Evolutionary conservation across 345 rosid genomes (phyloP).

Genomic region (Alliaria petiolata): DNA sequence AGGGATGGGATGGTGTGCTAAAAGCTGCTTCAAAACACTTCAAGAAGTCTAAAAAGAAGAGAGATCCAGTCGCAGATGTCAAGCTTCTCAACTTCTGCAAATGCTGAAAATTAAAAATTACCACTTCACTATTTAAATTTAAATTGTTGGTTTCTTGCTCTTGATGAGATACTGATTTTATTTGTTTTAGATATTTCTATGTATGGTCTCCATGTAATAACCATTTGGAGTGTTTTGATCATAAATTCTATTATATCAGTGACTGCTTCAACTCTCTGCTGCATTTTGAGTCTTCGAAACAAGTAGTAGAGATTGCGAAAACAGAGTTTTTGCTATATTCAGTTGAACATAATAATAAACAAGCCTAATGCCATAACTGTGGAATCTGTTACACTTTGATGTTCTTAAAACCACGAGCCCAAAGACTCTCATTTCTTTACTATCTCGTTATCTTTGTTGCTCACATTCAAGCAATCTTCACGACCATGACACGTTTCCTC

Average conservation of each 20-base stretch:
- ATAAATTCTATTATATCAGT: not conserved
- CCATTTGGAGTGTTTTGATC: not conserved
- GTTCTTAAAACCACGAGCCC: no score
- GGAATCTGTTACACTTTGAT: not conserved
- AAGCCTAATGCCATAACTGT: not conserved
- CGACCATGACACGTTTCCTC: slow-evolving; percentile 15
- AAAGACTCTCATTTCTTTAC: slow-evolving; percentile 13
- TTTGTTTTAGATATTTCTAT: not conserved
- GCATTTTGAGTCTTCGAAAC: not conserved
- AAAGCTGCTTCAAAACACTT: slow-evolving; percentile 77
- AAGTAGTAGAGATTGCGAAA: not conserved
- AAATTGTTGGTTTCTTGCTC: no score
- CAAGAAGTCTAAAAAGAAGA: slow-evolving; percentile 67
- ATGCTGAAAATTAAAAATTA: no score
- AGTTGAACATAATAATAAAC: not conserved
- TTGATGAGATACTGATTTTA: not conserved
- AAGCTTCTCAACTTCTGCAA: slow-evolving; percentile 47
- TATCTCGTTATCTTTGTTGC: slow-evolving; percentile 7
- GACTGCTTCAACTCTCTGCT: not conserved
- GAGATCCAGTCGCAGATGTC: slow-evolving; percentile 34
- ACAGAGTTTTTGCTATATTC: no score
- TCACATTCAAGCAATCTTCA: not conserved
- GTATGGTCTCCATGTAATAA: no score
- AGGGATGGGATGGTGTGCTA: slow-evolving; percentile 72
- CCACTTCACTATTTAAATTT: no score